phyloP scores from a whole-genome alignment of 805 yeast species.

The Zygotorulaspora sp. region DNA sequence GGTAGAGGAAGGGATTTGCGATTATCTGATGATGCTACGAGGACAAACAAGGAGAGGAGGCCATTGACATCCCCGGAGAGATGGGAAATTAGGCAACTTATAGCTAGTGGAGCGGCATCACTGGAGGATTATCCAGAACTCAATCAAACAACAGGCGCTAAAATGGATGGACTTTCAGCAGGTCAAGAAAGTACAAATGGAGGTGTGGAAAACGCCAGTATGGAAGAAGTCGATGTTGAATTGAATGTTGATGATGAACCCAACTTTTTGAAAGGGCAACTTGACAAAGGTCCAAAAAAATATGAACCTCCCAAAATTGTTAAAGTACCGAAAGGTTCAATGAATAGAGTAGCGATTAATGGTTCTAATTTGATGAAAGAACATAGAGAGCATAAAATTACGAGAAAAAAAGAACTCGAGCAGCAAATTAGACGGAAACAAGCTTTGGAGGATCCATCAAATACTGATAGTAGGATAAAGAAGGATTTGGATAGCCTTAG shows the following conservation, averaged over 20 bases:
- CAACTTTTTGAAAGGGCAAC: conserved; percentile 55
- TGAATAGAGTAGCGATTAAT: conserved; percentile 66
- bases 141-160: conserved; percentile 36
- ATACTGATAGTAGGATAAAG: conserved; percentile 11
- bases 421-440: conserved; percentile 35
- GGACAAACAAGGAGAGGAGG: conserved; percentile 28
- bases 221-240: conserved; percentile 66
- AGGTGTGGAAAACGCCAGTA: conserved; percentile 18
- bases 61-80: conserved; percentile 79
- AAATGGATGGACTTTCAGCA: conserved; percentile 3
- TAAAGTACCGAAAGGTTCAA: conserved; percentile 72
- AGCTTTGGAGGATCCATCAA: conserved; percentile 33
- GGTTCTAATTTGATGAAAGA: conserved; percentile 69
- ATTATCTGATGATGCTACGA: conserved; percentile 7
- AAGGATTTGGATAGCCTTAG: conserved; percentile 18
- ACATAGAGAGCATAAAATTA: conserved; percentile 54
- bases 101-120: conserved; percentile 69
- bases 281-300: conserved; percentile 24
- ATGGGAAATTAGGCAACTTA: conserved; percentile 84
- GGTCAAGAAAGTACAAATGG: conserved; percentile 17
- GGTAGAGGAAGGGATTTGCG: conserved; percentile 11
- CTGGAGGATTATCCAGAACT: conserved; percentile 68
- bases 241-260: conserved; percentile 61
- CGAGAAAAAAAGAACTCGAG: conserved; percentile 44
- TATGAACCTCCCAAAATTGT: conserved; percentile 55